Base-by-base conservation (phyloP, 2,329 filamentous ascomycete species). In the Fusarium secorum region DNA sequence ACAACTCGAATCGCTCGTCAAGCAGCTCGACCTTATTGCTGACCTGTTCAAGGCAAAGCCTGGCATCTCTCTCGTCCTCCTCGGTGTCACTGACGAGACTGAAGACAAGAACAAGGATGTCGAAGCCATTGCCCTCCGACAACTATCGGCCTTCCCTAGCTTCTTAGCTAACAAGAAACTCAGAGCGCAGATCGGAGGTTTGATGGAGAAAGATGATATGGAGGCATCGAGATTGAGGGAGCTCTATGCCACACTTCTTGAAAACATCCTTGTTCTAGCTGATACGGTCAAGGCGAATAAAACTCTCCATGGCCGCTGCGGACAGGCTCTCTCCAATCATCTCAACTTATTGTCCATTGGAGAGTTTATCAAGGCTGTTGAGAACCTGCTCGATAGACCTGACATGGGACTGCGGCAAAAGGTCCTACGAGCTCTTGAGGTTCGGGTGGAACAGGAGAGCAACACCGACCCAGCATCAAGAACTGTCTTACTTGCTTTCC, bases 281-380 rank as follows among this genome's bases (percentile, higher is more conserved):
- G 90, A 93, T 72, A 86, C 84, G 14, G 82, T 92, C 66, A 90
- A 89, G 79, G 74, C 81, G 32, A 84, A 86, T 74, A 87, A 88
- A 78, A 76, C 79, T 39, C 80, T 91, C 14, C 87, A 90, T 75
- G 82, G 76, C 75, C 85, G 85, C 53, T 90, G 88, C 75, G 91
- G 92, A 41, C 89, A 92, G 61, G 88, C 93, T 2, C 85, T 98
- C 51, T 90, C 92, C 22, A 91, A 92, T 68, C 84, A 97, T n/a
- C 86, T 99, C 54, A 91, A 93, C 69, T 87, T 98, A 11, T 86
- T 97, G 44, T 95, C 95, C 0, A 94, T 95, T 6, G 87, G 90
- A 56, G 94, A 98, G 81, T 96, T 98, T 79, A 90, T 98, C 79
- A 93, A 93, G 78, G 93, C 94, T 14, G 91, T 97, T 42, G 93